Evolutionary conservation across 2,329 filamentous ascomycete genomes (phyloP).

Genomic region (Magnaporthiopsis incrustans): DNA sequence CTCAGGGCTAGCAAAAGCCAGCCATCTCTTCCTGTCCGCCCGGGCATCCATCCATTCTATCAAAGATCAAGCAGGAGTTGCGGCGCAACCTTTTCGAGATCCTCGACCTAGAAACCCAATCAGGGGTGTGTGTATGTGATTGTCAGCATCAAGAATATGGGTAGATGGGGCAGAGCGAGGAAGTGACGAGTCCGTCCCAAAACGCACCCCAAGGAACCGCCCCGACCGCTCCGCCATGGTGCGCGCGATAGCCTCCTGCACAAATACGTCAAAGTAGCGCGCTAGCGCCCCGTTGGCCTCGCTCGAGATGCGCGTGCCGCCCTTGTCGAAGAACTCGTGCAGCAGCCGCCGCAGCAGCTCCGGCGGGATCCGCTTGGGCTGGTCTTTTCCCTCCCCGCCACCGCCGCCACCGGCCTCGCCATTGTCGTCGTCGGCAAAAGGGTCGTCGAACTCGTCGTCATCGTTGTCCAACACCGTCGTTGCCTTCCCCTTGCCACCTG

Average conservation of each 20-base stretch:
- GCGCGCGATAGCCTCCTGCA: conserved; percentile 78
- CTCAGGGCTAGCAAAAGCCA: too few species aligned
- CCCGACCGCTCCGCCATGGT: conserved; percentile 62
- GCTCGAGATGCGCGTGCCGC: conserved; percentile 64
- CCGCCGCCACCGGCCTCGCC: conserved; percentile 21
- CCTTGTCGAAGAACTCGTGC: conserved; percentile 68
- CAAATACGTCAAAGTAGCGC: conserved; percentile 87
- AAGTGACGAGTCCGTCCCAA: background rate
- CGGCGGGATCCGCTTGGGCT: conserved; percentile 52
- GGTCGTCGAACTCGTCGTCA: conserved; percentile 14
- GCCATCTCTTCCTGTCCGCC: too few species aligned
- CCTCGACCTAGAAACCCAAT: conserved; percentile 55
- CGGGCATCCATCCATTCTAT: conserved; percentile 13
- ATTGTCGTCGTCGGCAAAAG: conserved; percentile 17
- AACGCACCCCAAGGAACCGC: conserved; percentile 65
- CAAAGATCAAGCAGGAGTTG: conserved; percentile 82
- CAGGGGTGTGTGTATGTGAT: too few species aligned
- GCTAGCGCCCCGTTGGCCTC: conserved; percentile 70
- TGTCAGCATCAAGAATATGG: background rate
- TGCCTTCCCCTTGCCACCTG: conserved; percentile 14
- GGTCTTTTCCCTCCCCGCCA: background rate
- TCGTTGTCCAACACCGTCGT: conserved; percentile 2
- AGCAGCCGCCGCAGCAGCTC: conserved; percentile 69
- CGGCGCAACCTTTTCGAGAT: conserved; percentile 79
- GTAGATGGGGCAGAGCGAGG: too few species aligned